phyloP scores from a whole-genome alignment of 2,329 filamentous ascomycete genomes.

The Diaporthe sp. region DNA sequence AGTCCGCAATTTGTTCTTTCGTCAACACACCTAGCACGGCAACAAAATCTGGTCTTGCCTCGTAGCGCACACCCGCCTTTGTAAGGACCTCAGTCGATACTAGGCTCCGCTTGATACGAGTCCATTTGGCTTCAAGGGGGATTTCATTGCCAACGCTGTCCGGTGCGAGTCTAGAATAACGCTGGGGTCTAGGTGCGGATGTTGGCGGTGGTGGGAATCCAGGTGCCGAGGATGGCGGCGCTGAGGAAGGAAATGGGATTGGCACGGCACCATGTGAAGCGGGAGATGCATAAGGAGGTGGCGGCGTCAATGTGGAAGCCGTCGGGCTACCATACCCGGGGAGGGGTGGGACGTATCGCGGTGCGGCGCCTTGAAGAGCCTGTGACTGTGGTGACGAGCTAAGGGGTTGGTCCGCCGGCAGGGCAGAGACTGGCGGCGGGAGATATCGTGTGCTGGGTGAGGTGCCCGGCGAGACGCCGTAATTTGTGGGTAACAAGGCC shows the following conservation, averaged over 20 bases:
- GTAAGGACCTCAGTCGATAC: conserved; percentile 71
- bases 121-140: conserved; percentile 69
- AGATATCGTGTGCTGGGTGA: conserved; percentile 50
- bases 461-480: conserved; percentile 53
- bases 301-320: conserved; percentile 43
- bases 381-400: conserved; percentile 50
- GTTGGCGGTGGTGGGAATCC: conserved; percentile 41
- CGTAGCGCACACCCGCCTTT: conserved; percentile 68
- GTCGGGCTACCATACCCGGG: conserved; percentile 44
- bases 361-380: conserved; percentile 50
- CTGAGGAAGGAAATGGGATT: conserved; percentile 44
- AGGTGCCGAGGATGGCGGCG: conserved; percentile 41
- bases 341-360: conserved; percentile 55
- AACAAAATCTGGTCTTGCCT: conserved; percentile 71
- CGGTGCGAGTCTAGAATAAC: conserved; percentile 60
- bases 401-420: conserved; percentile 45
- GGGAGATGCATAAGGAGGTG: conserved; percentile 50
- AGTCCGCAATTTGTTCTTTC: conserved; percentile 64
- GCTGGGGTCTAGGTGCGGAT: conserved; percentile 41
- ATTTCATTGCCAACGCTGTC: conserved; percentile 70
- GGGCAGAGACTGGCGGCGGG: conserved; percentile 47
- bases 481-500: conserved; percentile 46
- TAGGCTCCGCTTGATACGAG: conserved; percentile 65
- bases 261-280: conserved; percentile 41
- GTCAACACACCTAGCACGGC: conserved; percentile 69